Evolutionary conservation across 1,139 yeast species (phyloP).

Genomic region (Blastobotrys proliferans): DNA sequence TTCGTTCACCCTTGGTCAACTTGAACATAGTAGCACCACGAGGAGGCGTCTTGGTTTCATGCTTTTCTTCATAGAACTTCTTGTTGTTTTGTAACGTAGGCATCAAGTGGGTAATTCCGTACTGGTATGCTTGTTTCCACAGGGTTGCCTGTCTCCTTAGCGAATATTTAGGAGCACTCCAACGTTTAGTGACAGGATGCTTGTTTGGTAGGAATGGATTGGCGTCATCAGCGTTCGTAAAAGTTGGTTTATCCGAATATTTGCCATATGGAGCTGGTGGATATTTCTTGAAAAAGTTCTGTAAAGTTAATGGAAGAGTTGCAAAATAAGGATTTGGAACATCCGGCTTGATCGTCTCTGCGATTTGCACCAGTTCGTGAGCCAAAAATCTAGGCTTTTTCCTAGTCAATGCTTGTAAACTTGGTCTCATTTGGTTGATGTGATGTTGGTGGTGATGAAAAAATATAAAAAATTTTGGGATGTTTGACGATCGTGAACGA

Average conservation of each 20-base stretch:
- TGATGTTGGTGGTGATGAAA: not conserved
- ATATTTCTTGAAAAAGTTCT: conserved; percentile 70
- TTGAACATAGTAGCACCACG: conserved; percentile 76
- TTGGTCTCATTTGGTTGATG: conserved; percentile 21
- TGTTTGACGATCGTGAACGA: not conserved
- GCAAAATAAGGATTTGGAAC: conserved; percentile 27
- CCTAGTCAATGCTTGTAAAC: conserved; percentile 16
- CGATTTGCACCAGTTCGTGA: conserved; percentile 26
- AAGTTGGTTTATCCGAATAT: conserved; percentile 63
- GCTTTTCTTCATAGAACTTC: conserved; percentile 77
- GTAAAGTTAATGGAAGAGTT: conserved; percentile 64
- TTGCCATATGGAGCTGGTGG: conserved; percentile 80
- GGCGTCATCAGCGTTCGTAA: conserved; percentile 61
- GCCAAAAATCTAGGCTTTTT: conserved; percentile 29
- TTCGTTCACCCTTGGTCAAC: conserved; percentile 77
- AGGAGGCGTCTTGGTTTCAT: conserved; percentile 64
- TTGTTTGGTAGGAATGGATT: conserved; percentile 88
- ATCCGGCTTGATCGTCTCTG: conserved; percentile 18
- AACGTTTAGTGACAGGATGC: conserved; percentile 72
- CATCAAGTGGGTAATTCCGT: conserved; percentile 72
- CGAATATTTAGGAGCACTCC: conserved; percentile 77
- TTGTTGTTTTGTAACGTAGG: conserved; percentile 68
- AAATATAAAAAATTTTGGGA: not conserved
- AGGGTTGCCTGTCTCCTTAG: conserved; percentile 81
- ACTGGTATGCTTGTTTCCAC: conserved; percentile 76